These are phyloP conservation scores for Ceratocystis cacaofunesta DNA, from an alignment of 2,329 filamentous ascomycete species.

Conservation along the genomic window DNA sequence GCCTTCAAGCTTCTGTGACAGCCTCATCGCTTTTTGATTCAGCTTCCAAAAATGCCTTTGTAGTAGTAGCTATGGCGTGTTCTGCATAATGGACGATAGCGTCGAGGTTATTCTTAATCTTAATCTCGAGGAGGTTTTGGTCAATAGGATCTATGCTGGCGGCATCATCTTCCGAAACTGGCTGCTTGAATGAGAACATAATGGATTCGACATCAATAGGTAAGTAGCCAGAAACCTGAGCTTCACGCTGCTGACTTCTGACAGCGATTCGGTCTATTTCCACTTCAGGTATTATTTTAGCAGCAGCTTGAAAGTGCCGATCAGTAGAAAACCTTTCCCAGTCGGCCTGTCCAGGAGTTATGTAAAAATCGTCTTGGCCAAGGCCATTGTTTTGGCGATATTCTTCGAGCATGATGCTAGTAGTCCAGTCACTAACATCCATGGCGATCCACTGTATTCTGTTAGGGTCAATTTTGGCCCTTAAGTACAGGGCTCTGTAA, in stretches of 20 bases:
- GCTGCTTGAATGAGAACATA: too few species aligned
- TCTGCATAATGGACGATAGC: too few species aligned
- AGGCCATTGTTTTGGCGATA: background rate
- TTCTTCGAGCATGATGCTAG: background rate
- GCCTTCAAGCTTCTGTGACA: too few species aligned
- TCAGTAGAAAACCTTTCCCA: background rate
- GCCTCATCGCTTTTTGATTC: too few species aligned
- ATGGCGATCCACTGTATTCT: background rate
- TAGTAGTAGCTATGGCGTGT: too few species aligned
- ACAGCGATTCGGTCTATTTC: background rate
- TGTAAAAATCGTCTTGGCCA: background rate
- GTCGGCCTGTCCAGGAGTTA: background rate
- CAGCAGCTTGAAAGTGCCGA: background rate
- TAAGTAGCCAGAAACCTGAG: too few species aligned
- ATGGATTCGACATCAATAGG: too few species aligned
- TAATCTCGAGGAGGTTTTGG: too few species aligned
- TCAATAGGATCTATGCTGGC: too few species aligned
- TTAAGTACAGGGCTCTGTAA: background rate
- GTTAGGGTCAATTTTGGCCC: background rate
- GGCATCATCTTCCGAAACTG: too few species aligned
- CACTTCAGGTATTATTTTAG: background rate
- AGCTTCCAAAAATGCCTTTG: too few species aligned
- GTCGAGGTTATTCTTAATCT: too few species aligned
- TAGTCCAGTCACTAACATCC: background rate
- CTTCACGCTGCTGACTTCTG: background rate